These are phyloP conservation scores for Colletotrichum lindemuthianum DNA, from an alignment of 2,329 filamentous ascomycete genomes.

Conservation along the genomic window DNA sequence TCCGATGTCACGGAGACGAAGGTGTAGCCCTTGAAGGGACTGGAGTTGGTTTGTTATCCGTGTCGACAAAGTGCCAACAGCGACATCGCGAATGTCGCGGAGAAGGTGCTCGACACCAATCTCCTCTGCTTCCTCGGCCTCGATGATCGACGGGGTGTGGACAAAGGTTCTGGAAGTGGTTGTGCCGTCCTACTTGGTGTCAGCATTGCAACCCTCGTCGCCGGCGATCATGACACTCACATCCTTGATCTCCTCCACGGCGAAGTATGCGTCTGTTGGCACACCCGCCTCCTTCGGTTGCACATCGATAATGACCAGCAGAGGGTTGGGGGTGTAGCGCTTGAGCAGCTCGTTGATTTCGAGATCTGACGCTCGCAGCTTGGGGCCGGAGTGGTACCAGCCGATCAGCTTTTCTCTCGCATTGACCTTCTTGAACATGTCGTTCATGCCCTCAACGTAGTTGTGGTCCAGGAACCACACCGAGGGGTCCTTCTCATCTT, in stretches of 20 bases:
- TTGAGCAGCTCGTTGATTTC: conserved; percentile 99
- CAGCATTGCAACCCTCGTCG: conserved; percentile 21
- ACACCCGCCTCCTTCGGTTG: conserved; percentile 98
- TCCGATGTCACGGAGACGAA: conserved; percentile 94
- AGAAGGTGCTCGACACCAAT: conserved; percentile 98
- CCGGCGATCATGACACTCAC: conserved; percentile 63
- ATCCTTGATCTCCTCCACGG: conserved; percentile 99
- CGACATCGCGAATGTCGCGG: conserved; percentile 97
- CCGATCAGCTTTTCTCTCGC: conserved; percentile 98
- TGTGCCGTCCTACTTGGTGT: conserved; percentile 80
- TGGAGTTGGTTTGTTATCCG: conserved; percentile 98
- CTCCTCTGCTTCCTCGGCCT: conserved; percentile 98
- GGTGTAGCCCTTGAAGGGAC: conserved; percentile 93
- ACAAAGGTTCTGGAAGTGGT: conserved; percentile 98
- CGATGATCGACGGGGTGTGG: conserved; percentile 97
- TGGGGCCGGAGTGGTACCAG: conserved; percentile 99
- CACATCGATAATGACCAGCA: conserved; percentile 97
- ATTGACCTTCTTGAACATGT: conserved; percentile 99
- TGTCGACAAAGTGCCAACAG: conserved; percentile 94
- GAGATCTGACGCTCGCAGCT: conserved; percentile 93
- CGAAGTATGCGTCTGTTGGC: conserved; percentile 98
- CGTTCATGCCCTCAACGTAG: conserved; percentile 99
- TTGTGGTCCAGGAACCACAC: conserved; percentile 99
- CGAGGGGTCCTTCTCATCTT: conserved; percentile 97
- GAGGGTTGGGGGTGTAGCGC: conserved; percentile 94